Percentiles rank a stretch among this genome's conserved stretches.
Evolutionary conservation across 345 rosid species (phyloP).

Genomic region (Nasturtium officinale): DNA sequence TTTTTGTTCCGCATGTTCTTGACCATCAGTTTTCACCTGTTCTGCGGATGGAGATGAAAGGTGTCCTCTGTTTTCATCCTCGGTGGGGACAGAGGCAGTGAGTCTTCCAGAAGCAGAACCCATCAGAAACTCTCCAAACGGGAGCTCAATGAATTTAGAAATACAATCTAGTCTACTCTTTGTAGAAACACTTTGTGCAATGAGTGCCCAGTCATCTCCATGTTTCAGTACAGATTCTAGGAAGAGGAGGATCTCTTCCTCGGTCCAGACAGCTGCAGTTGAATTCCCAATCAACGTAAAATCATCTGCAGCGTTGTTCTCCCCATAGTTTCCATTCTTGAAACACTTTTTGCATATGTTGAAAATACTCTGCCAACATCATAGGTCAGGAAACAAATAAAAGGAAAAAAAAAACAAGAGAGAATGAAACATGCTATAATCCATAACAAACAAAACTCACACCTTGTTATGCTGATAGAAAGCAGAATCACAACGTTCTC

Average conservation of each 20-base stretch:
- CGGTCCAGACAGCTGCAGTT: constrained; percentile 69
- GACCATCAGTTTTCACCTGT: constrained; percentile 43
- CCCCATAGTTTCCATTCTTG: constrained; percentile 59
- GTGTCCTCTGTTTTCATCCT: constrained; percentile 39
- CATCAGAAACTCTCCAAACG: constrained; percentile 73
- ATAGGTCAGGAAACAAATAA: constrained; percentile 7
- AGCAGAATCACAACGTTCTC: constrained; percentile 50
- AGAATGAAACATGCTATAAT: background rate
- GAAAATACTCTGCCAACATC: constrained; percentile 50
- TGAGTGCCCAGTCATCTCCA: constrained; percentile 93
- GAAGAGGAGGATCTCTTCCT: constrained; percentile 76
- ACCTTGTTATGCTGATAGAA: constrained; percentile 67
- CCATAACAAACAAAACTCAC: background rate
- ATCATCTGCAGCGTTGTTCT: constrained; percentile 58
- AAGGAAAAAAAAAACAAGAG: background rate
- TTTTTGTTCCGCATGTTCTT: constrained; percentile 45
- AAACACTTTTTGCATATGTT: constrained; percentile 68
- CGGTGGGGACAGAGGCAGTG: constrained; percentile 33
- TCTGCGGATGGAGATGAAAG: constrained; percentile 43
- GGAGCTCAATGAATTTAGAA: constrained; percentile 82
- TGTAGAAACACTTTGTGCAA: constrained; percentile 71
- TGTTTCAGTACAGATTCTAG: constrained; percentile 79
- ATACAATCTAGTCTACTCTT: constrained; percentile 83
- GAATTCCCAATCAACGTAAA: constrained; percentile 52
- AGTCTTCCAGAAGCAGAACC: constrained; percentile 52